Evolutionary conservation across 78 protist genomes (phyloP), one percentile per base, ranked within the genome.

Genomic region (Anaeramoeba ignava): DNA sequence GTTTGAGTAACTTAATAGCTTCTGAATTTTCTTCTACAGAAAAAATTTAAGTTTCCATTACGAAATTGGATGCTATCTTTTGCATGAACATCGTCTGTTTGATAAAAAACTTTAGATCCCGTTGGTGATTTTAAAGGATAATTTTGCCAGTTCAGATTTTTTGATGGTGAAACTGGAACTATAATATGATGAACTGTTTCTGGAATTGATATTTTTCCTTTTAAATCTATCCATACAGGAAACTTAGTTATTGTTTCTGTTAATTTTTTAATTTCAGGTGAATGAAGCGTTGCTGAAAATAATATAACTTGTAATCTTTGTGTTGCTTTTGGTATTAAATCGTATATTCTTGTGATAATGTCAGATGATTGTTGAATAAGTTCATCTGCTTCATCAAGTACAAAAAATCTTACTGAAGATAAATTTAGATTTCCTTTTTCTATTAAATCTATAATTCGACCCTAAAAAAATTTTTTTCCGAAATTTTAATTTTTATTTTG

Each of bases 181-280:
- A 39, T 0, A 27, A 80, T 83, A 40, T 89, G 89, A 1, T 89
- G 89, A 38, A 89, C 92, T 2, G 90, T 84, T 79, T 79, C 92
- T 17, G 96, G 96, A 3, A 94, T 89, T 39, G 37, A 40, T 54
- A 91, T 94, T 38, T 80, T 83, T 33, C 94, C 96, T 38, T 94
- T 94, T 38, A 93, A 90, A 79, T 94, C 97, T 23, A 93, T 94
- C 97, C 95, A 93, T 1, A 86, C 73, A 37, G 97, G 93, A 40
- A 40, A 67, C 34, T 41, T 81, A n/a, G 84, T 84, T 3, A 91
- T 78, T 41, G 86, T 84, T 79, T 78, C 87, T 3, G 88, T 79
- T 40, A 88, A 87, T 31, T 78, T 34, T 2, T 79, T 8, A 17
- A 93, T 91, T 23, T 42, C 82, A 2, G 38, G 40, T 0, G 92